Percentiles rank a stretch among this genome's conserved stretches.
phyloP scores from a whole-genome alignment of 2,329 filamentous ascomycete species.

The Apiospora phragmitis region DNA sequence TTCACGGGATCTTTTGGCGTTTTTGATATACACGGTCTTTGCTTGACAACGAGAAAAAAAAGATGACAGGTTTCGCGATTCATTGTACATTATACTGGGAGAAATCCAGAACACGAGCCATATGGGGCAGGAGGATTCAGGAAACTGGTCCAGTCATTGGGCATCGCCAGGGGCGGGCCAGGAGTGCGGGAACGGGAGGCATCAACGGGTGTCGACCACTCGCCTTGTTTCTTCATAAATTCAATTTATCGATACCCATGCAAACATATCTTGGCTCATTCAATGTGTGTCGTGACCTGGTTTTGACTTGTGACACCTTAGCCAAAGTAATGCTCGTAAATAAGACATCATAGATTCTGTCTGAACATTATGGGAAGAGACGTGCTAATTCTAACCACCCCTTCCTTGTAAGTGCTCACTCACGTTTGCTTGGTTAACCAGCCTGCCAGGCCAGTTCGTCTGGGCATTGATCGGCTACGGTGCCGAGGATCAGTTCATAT shows the following conservation, averaged over 20 bases:
- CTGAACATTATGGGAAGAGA: background rate
- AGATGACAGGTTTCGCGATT: background rate
- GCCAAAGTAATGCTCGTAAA: background rate
- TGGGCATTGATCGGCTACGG: background rate
- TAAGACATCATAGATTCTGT: background rate
- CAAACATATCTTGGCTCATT: background rate
- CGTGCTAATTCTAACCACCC: background rate
- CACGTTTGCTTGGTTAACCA: background rate
- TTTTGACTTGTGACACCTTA: background rate
- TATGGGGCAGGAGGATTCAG: background rate
- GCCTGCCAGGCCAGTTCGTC: background rate
- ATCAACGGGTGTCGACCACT: slow-evolving; percentile 6
- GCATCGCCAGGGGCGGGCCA: slow-evolving; percentile 2
- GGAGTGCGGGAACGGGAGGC: background rate
- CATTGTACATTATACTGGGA: slow-evolving; percentile 8
- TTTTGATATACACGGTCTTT: background rate
- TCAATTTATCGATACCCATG: slow-evolving; percentile 6
- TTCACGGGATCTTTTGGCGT: background rate
- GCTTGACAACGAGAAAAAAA: background rate
- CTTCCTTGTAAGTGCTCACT: background rate
- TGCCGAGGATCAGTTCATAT: background rate
- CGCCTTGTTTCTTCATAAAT: background rate
- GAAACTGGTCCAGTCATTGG: slow-evolving; percentile 2
- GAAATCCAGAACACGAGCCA: background rate
- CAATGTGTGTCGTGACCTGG: background rate